Base-by-base conservation (phyloP, 2,329 filamentous ascomycete genomes). In the Lachnellula occidentalis region DNA sequence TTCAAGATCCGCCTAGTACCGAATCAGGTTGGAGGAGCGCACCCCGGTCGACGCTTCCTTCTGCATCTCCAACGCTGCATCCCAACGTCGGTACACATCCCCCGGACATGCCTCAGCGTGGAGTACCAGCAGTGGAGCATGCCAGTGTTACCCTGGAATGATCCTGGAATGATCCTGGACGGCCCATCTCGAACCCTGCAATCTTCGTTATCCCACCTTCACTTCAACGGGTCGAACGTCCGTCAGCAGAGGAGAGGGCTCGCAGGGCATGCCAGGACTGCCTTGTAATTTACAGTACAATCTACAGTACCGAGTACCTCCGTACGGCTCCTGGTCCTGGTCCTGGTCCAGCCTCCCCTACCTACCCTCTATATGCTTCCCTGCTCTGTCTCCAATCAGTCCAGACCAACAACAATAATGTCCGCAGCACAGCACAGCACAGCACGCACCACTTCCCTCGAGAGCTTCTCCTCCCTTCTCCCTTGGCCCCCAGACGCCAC, bases 1-100 rank as follows among this genome's bases (percentile, higher is more conserved):
- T 55, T 53, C 45, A 41, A 58, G 55, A 61, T 57, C 51, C 45
- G n/a, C 36, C 58, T 49, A 60, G 41, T 41, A 22, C 48, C 50
- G 41, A 59, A 59, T 51, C 21, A 54, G 42, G 43, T 50, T 50
- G 19, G n/a, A 54, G 52, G 21, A n/a, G 43, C 12, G 5, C 21
- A 45, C 24, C 42, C 22, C 42, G 15, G 36, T 4, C 43, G 22
- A 27, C n/a, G n/a, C n/a, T n/a, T 31, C 43, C 43, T 17, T 31
- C 43, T 14, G 14, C 43, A 46, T 46, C 43, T n/a, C 43, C 22
- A 31, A 24, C n/a, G n/a, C n/a, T n/a, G n/a, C n/a, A n/a, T n/a
- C n/a, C 34, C 22, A 14, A 19, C 6, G 34, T 52, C 54, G 45
- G 49, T 49, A 47, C 11, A 48, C 21, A 15, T 17, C 53, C 48